These are phyloP conservation scores for Tuber microsphaerosporum DNA, from an alignment of 495 filamentous ascomycete species.

Conservation along the genomic window DNA sequence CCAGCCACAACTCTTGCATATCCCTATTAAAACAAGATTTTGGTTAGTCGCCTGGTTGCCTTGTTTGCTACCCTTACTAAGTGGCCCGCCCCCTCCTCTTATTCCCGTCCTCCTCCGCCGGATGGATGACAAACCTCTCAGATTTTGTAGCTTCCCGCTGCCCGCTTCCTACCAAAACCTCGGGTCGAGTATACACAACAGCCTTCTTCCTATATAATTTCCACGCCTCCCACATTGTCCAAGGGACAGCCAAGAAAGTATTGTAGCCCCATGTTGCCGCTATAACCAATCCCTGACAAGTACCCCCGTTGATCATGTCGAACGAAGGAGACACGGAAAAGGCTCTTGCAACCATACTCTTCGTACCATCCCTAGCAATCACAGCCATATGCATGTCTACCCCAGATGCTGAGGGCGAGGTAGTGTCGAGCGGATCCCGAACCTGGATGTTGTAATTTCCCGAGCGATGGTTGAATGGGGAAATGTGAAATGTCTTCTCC, in stretches of 20 bases:
- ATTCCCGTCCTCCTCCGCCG: neutral
- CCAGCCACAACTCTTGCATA: conserved; percentile 38
- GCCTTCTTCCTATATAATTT: conserved; percentile 39
- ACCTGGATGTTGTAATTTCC: conserved; percentile 41
- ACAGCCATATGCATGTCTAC: conserved; percentile 41
- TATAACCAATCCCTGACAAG: conserved; percentile 30
- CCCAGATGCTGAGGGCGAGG: conserved; percentile 16
- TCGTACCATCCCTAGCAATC: conserved; percentile 33
- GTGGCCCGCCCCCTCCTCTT: neutral
- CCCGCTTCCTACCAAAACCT: conserved; percentile 32
- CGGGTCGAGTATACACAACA: conserved; percentile 38
- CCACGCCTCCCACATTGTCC: conserved; percentile 41
- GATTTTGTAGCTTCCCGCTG: conserved; percentile 35
- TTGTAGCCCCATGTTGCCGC: conserved; percentile 39
- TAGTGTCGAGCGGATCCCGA: conserved; percentile 35
- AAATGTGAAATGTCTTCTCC: conserved; percentile 70
- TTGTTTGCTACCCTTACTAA: neutral
- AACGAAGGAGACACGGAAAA: conserved; percentile 37
- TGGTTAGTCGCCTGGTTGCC: neutral
- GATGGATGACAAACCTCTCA: conserved; percentile 28
- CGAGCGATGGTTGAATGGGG: conserved; percentile 55
- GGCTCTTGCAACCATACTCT: conserved; percentile 40
- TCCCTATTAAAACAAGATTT: conserved; percentile 14
- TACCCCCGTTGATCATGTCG: conserved; percentile 34
- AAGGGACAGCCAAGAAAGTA: conserved; percentile 37